Evolutionary conservation across 352 stramenopile species (phyloP).

Genomic region (Phytophthora parvispora): DNA sequence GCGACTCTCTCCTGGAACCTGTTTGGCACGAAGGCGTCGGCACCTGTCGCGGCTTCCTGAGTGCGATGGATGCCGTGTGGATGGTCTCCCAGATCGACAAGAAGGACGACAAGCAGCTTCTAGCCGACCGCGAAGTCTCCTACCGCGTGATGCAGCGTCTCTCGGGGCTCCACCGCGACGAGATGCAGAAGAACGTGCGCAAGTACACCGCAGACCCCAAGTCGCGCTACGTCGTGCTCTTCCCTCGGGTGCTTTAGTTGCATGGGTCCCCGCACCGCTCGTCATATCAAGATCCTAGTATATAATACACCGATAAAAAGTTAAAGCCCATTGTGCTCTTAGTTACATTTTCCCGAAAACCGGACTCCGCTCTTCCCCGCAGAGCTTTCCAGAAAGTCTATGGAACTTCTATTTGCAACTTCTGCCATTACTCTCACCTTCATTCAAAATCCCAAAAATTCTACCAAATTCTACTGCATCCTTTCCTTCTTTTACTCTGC

Average conservation of each 20-base stretch:
- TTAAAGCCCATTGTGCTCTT: too few species aligned
- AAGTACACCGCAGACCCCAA: constrained; percentile 79
- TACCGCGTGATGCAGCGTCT: constrained; percentile 75
- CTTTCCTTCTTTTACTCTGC: too few species aligned
- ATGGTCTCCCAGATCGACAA: constrained; percentile 76
- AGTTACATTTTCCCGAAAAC: too few species aligned
- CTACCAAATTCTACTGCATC: too few species aligned
- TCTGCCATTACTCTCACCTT: too few species aligned
- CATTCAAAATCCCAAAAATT: too few species aligned
- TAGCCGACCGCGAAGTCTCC: constrained; percentile 67
- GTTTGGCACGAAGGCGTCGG: constrained; percentile 86
- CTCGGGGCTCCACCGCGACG: constrained; percentile 65
- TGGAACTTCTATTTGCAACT: too few species aligned
- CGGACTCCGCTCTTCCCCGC: too few species aligned
- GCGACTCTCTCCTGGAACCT: constrained; percentile 82
- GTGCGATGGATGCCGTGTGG: constrained; percentile 74
- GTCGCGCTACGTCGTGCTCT: constrained; percentile 72
- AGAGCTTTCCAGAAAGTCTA: too few species aligned
- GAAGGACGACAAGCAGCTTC: constrained; percentile 65
- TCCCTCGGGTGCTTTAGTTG: constrained; percentile 25
- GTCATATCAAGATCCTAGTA: too few species aligned
- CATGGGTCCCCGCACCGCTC: too few species aligned
- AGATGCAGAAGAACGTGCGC: constrained; percentile 80
- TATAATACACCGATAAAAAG: too few species aligned
- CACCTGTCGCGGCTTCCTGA: constrained; percentile 81